Evolutionary conservation across 1,139 yeast genomes (phyloP).

Genomic region (Arxiozyma telluris): DNA sequence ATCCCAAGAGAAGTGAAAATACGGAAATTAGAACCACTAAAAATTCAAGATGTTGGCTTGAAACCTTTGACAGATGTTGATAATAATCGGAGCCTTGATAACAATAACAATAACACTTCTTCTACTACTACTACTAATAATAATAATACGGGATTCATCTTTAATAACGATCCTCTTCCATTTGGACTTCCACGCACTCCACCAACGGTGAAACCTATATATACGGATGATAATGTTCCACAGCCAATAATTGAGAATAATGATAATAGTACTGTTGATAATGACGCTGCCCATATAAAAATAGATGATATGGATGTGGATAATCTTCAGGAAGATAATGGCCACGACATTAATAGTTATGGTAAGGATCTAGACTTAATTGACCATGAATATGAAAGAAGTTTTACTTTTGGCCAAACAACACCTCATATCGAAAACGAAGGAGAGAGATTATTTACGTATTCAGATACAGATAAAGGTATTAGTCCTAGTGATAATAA

Average conservation of each 20-base stretch:
- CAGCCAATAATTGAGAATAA: not conserved
- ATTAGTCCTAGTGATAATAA: too few relatives aligned
- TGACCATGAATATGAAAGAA: not conserved
- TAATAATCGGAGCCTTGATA: not conserved
- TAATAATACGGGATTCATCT: not conserved
- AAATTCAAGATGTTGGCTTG: conserved; percentile 4
- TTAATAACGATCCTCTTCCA: not conserved
- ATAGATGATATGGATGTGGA: not conserved
- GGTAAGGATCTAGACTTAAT: not conserved
- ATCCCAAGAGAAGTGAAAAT: conserved; percentile 8
- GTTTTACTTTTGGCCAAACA: not conserved
- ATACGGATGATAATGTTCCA: not conserved
- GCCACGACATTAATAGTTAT: not conserved
- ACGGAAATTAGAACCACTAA: conserved; percentile 11
- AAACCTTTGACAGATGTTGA: not conserved
- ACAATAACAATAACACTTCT: not conserved
- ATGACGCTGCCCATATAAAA: not conserved
- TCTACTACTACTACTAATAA: too few relatives aligned
- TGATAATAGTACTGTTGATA: not conserved
- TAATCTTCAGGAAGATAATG: not conserved
- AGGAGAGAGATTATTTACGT: not conserved
- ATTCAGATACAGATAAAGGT: not conserved
- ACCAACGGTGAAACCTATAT: not conserved
- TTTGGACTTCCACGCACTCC: not conserved
- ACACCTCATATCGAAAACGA: not conserved